Conservation (phyloP, 2,329 filamentous ascomycete species). For the Colletotrichum chlorophyti region DNA sequence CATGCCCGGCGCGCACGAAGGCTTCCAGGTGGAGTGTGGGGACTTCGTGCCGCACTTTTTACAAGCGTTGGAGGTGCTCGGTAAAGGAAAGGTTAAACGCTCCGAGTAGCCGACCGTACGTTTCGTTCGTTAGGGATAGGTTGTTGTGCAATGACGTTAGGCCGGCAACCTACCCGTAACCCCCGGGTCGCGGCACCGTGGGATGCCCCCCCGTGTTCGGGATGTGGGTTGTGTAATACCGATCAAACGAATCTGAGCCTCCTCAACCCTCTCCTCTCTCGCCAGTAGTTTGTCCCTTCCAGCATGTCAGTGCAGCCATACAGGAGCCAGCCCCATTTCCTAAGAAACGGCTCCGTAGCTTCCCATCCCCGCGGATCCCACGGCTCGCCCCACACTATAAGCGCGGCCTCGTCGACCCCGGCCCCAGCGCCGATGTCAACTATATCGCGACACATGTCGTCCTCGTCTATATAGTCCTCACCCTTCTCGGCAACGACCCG, state of each 20-base stretch:
- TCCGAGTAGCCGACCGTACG: neutral
- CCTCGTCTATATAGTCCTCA: conserved; percentile 22
- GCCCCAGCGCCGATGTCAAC: conserved; percentile 21
- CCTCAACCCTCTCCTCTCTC: conserved; percentile 23
- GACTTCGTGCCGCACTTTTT: conserved; percentile 36
- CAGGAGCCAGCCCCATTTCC: conserved; percentile 51
- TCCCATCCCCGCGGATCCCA: conserved; percentile 55
- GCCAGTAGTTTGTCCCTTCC: conserved; percentile 45
- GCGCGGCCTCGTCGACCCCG: conserved; percentile 21
- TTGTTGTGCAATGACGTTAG: too few relatives aligned
- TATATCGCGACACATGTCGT: conserved; percentile 26
- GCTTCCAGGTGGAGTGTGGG: conserved; percentile 38
- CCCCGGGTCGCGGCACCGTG: too few relatives aligned
- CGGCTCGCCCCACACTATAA: conserved; percentile 51
- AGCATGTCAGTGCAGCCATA: conserved; percentile 45
- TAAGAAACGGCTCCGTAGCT: conserved; percentile 48
- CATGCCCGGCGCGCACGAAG: conserved; percentile 40
- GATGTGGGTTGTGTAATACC: neutral
- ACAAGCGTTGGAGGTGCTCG: conserved; percentile 34
- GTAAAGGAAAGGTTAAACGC: conserved; percentile 6
- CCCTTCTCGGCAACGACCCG: conserved; percentile 8
- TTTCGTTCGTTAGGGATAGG: too few relatives aligned
- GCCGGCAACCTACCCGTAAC: too few relatives aligned
- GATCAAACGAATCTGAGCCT: conserved; percentile 9
- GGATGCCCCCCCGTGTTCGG: too few relatives aligned